Evolutionary conservation across 257 asterid genomes (phyloP).

Genomic region (Prunella vulgaris): DNA sequence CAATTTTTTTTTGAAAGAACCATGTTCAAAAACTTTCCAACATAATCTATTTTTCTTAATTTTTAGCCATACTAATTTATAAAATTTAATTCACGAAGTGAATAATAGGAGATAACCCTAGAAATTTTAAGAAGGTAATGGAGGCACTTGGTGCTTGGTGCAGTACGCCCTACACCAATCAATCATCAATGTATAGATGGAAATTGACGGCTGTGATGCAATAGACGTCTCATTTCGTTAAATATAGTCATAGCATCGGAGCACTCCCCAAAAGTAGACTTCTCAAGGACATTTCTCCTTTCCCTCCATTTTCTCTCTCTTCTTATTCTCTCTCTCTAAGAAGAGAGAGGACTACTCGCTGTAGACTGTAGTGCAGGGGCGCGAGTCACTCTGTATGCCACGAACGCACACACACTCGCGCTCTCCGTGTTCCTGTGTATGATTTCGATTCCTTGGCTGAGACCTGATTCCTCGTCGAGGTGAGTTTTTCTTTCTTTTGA

Average conservation of each 20-base stretch:
- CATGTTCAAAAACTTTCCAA: too few species aligned
- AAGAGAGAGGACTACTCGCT: neutral
- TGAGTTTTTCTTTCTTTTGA: conserved; percentile 4
- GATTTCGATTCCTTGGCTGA: neutral
- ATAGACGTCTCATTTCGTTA: conserved; percentile 6
- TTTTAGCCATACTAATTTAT: too few species aligned
- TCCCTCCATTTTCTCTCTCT: conserved; percentile 36
- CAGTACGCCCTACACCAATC: neutral
- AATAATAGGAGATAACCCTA: neutral
- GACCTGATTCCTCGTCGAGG: conserved; percentile 12
- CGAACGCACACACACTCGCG: neutral
- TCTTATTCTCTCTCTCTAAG: conserved; percentile 13
- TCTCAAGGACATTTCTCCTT: conserved; percentile 13
- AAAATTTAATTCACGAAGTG: too few species aligned
- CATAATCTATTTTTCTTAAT: too few species aligned
- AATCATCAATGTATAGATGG: neutral
- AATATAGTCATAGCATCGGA: conserved; percentile 1
- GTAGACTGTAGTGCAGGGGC: conserved; percentile 1
- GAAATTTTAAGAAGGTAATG: neutral
- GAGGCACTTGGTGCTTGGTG: neutral
- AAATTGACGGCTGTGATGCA: too few species aligned
- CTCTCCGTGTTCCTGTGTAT: neutral
- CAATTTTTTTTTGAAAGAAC: too few species aligned
- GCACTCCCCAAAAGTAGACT: conserved; percentile 20
- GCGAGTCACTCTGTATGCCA: neutral